phyloP scores from a whole-genome alignment of 164 flowering plant genomes.

The Magnolia kwangsiensis region DNA sequence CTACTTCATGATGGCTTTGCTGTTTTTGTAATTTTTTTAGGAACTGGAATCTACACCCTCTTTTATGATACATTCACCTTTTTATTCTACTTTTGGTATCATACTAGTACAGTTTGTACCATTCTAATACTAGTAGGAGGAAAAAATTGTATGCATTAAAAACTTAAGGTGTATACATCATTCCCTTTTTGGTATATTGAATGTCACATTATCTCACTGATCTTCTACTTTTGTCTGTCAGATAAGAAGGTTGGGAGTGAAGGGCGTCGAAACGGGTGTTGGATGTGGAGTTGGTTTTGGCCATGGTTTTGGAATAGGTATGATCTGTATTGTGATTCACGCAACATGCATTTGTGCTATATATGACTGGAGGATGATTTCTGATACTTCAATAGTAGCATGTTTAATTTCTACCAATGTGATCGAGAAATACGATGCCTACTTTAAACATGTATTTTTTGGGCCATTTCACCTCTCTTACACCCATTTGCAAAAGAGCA shows the following conservation, averaged over 20 bases:
- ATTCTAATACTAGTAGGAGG: not conserved
- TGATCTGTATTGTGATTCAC: constrained; percentile 17
- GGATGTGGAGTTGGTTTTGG: constrained; percentile 97
- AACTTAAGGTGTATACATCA: not conserved
- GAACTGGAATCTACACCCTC: not conserved
- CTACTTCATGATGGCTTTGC: not conserved
- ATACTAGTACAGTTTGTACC: not conserved
- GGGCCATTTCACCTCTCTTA: too few species aligned
- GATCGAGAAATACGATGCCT: not conserved
- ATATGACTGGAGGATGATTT: not conserved
- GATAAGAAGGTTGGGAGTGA: constrained; percentile 77
- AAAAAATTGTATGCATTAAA: not conserved
- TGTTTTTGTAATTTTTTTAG: not conserved
- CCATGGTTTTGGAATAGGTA: constrained; percentile 96
- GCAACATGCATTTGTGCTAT: not conserved
- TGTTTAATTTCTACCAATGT: not conserved
- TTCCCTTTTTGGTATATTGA: not conserved
- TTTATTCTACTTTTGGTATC: not conserved
- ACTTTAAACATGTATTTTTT: too few species aligned
- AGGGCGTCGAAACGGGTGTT: constrained; percentile 75
- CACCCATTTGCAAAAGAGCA: too few species aligned
- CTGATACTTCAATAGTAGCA: not conserved
- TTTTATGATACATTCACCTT: not conserved
- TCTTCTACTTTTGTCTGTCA: constrained; percentile 15
- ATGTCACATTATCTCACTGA: too few species aligned